phyloP scores from a whole-genome alignment of 1,139 yeast species.

The Lodderomyces orthopsilosis region DNA sequence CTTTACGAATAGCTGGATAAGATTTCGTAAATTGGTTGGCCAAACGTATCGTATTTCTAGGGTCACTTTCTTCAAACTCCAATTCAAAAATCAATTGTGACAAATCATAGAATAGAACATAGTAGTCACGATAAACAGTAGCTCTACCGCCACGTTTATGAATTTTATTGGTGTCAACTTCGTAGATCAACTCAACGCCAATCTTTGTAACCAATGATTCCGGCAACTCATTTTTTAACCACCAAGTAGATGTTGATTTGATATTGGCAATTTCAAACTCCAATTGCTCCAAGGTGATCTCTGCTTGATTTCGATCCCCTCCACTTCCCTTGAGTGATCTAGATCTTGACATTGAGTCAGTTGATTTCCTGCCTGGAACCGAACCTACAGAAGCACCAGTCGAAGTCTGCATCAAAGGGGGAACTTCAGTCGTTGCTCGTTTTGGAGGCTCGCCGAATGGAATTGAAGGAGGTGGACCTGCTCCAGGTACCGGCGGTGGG shows the following conservation, averaged over 20 bases:
- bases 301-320: constrained; percentile 32
- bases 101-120: constrained; percentile 70
- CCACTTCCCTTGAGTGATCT: constrained; percentile 20
- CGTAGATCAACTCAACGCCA: constrained; percentile 54
- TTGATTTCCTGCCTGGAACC: constrained; percentile 9
- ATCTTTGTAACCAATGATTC: constrained; percentile 43
- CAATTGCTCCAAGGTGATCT: constrained; percentile 22
- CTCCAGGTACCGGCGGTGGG: constrained; percentile 16
- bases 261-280: constrained; percentile 34
- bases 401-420: constrained; percentile 18
- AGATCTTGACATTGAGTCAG: constrained; percentile 9
- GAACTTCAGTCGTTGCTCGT: constrained; percentile 25
- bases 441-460: constrained; percentile 13
- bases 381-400: constrained; percentile 29
- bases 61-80: constrained; percentile 54
- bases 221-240: constrained; percentile 63
- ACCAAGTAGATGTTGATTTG: constrained; percentile 52
- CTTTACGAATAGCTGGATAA: constrained; percentile 49
- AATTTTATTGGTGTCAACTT: constrained; percentile 59
- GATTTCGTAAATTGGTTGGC: constrained; percentile 40
- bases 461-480: constrained; percentile 14
- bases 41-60: constrained; percentile 50
- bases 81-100: constrained; percentile 63
- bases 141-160: constrained; percentile 56
- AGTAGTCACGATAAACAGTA: constrained; percentile 60